Conservation (phyloP, 1,139 yeast genomes). For the Chernovozyma aurita region DNA sequence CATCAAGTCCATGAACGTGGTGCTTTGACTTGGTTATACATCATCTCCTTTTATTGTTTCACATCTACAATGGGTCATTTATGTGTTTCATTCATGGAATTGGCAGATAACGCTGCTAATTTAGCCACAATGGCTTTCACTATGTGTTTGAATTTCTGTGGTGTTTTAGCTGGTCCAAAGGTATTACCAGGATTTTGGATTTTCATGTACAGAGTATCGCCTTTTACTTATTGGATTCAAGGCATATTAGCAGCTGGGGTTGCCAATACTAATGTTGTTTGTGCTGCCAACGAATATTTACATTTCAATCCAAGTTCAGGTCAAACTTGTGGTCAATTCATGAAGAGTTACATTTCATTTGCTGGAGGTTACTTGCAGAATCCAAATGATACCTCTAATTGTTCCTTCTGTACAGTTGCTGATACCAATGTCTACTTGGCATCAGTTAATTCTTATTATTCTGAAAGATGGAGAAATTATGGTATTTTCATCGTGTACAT, state of each 20-base stretch:
- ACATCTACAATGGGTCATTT: slow-evolving; percentile 63
- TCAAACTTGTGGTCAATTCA: slow-evolving; percentile 24
- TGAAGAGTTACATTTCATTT: slow-evolving; percentile 16
- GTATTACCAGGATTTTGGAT: slow-evolving; percentile 46
- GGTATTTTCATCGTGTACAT: slow-evolving; percentile 18
- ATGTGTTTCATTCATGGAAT: slow-evolving; percentile 56
- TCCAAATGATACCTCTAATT: slow-evolving; percentile 12
- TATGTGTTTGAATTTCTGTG: slow-evolving; percentile 72
- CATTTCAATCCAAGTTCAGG: slow-evolving; percentile 41
- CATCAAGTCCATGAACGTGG: slow-evolving; percentile 45
- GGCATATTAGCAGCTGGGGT: slow-evolving; percentile 48
- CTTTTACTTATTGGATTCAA: slow-evolving; percentile 40
- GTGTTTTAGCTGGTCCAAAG: slow-evolving; percentile 66
- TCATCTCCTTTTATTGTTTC: slow-evolving; percentile 54
- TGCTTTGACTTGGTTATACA: slow-evolving; percentile 59
- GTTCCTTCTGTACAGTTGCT: slow-evolving; percentile 18
- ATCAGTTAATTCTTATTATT: slow-evolving; percentile 13
- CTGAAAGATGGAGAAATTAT: slow-evolving; percentile 17
- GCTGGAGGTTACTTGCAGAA: slow-evolving; percentile 26
- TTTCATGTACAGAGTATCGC: slow-evolving; percentile 53
- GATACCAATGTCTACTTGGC: slow-evolving; percentile 18
- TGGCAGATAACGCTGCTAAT: slow-evolving; percentile 75
- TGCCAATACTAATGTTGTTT: slow-evolving; percentile 24
- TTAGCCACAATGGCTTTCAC: slow-evolving; percentile 53
- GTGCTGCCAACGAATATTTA: slow-evolving; percentile 45